Base-by-base conservation (phyloP, 2,329 filamentous ascomycete species). In the Ceratocystis lukuohia region DNA sequence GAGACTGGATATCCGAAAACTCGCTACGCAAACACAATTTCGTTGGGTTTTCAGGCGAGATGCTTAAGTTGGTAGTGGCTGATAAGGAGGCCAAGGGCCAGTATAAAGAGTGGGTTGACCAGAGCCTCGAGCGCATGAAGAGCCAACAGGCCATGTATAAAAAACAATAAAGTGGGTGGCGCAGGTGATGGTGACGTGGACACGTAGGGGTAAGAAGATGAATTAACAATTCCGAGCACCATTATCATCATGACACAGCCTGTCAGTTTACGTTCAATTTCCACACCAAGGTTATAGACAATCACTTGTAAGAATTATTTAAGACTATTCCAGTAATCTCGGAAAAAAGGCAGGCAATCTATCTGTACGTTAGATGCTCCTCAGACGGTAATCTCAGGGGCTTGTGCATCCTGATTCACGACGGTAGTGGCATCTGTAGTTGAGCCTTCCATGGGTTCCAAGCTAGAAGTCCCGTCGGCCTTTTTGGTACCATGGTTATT, bases 1-100 rank as follows among this genome's bases (percentile, higher is more conserved):
- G 81, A 67, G 88, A 87, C 70, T 99, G 94, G 94, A 83, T 86
- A 73, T 96, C 94, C 81, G 94, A 99, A 81, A 99, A 99, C 76
- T 88, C 91, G 10, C 79, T 99, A 72, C 79, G 94, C 68, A 80
- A 89, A 71, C 93, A 96, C 76, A 99, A 99, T 76, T 99, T 99
- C 78, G 89, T 99, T 0, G 93, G 91, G 0, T 96, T 99, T 72
- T 88, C 93, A 2, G 91, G 90, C 12, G 91, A 96, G 78, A 80
- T 96, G 68, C 78, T 96, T 71, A 95, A 94, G 79, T 88, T 86
- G 0, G 93, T 96, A 3, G 88, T 91, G n/a, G 80, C 77, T 70
- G 75, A 78, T 69, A 96, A 95, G 80, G 74, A 95, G 50, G 79
- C 80, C 68, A 81, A 87, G 69, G 87, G 85, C 0, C 79, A 84